Percentiles rank a stretch among this genome's conserved stretches.
Conservation (phyloP, 1,139 yeast genomes). For the Geotrichum candidum region DNA sequence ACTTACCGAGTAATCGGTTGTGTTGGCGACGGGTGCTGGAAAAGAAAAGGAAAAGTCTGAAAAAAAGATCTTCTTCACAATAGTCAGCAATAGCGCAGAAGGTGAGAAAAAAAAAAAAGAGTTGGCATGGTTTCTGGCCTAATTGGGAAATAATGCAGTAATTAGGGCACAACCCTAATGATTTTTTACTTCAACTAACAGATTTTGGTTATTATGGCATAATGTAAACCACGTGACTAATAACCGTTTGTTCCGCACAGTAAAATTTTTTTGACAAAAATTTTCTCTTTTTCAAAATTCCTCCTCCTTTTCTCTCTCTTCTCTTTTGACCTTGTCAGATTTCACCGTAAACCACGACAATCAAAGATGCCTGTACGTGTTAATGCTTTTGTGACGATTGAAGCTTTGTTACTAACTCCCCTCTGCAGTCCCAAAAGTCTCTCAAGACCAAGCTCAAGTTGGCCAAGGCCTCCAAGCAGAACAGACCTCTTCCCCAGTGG, state of each 20-base stretch:
- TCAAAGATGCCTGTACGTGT: constrained; percentile 17
- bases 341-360: constrained; percentile 9
- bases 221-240: not conserved
- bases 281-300: not conserved
- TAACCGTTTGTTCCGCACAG: not conserved
- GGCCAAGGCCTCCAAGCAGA: constrained; percentile 98
- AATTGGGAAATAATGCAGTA: not conserved
- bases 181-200: not conserved
- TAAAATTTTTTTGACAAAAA: not conserved
- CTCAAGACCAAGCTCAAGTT: constrained; percentile 98
- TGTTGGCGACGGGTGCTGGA: constrained; percentile 12
- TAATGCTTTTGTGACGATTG: not conserved
- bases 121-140: not conserved
- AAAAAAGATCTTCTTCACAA: not conserved
- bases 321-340: constrained; percentile 10
- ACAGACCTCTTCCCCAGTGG: constrained; percentile 99
- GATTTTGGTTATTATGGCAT: not conserved
- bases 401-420: not conserved
- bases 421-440: constrained; percentile 74
- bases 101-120: not conserved
- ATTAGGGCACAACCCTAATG: constrained; percentile 14
- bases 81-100: not conserved
- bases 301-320: constrained; percentile 3
- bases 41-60: not conserved
- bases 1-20: constrained; percentile 15